Evolutionary conservation across 1,284 basidiomycete species (phyloP).

Genomic region (Macrocystidia cucumis): DNA sequence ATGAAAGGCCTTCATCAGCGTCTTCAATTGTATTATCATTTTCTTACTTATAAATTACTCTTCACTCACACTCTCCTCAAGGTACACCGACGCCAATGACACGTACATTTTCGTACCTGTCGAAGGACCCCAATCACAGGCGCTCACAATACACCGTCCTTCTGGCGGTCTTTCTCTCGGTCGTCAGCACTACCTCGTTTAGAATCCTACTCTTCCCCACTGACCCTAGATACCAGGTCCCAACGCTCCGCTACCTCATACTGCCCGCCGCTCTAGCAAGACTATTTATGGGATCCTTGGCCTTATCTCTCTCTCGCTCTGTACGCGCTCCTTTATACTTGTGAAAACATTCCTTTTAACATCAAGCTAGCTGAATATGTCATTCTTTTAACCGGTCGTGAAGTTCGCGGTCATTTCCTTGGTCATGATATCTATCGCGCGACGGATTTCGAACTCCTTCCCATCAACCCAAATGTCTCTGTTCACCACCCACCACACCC

Average conservation of each 20-base stretch:
- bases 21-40: conserved; percentile 49
- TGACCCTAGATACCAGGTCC: too few species aligned
- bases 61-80: conserved; percentile 19
- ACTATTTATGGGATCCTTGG: conserved; percentile 82
- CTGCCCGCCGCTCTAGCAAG: conserved; percentile 50
- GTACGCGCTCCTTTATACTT: conserved; percentile 35
- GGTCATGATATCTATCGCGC: conserved; percentile 85
- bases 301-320: conserved; percentile 78
- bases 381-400: conserved; percentile 82
- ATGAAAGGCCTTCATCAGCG: conserved; percentile 67
- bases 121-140: conserved; percentile 53
- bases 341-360: conserved; percentile 3
- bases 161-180: conserved; percentile 69
- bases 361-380: conserved; percentile 75
- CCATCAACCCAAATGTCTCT: conserved; percentile 66
- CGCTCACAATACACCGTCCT: conserved; percentile 61
- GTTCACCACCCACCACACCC: conserved; percentile 68
- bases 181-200: conserved; percentile 31
- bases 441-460: conserved; percentile 89
- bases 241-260: conserved; percentile 41
- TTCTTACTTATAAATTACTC: conserved; percentile 38
- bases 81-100: conserved; percentile 63
- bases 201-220: too few species aligned
- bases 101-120: conserved; percentile 70
- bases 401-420: conserved; percentile 74